phyloP scores from a whole-genome alignment of 1,139 yeast species.

The Scheffersomyces cryptocercus region DNA sequence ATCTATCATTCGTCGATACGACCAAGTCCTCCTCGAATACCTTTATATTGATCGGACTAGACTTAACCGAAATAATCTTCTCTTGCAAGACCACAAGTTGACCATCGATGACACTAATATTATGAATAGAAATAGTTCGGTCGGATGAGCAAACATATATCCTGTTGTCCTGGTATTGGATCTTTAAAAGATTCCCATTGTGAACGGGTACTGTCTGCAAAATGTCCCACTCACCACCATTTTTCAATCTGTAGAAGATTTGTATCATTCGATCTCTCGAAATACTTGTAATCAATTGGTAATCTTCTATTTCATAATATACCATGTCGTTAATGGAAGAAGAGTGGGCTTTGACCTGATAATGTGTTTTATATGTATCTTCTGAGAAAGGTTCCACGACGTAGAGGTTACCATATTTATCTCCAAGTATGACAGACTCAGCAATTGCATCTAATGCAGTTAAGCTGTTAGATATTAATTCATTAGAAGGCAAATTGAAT shows the following conservation, averaged over 20 bases:
- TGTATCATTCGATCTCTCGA: conserved; percentile 68
- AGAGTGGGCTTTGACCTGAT: conserved; percentile 47
- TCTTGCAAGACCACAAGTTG: conserved; percentile 30
- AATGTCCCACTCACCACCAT: conserved; percentile 42
- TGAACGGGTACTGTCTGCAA: conserved; percentile 59
- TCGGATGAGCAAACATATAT: conserved; percentile 61
- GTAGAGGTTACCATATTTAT: conserved; percentile 45
- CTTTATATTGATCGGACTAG: conserved; percentile 45
- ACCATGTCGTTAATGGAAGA: conserved; percentile 48
- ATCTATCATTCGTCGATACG: conserved; percentile 56
- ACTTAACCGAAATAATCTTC: conserved; percentile 50
- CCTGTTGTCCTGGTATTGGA: conserved; percentile 28
- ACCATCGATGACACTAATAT: conserved; percentile 23
- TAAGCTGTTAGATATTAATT: conserved; percentile 26
- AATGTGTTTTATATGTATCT: conserved; percentile 11
- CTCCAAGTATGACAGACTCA: conserved; percentile 40
- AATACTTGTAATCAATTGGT: conserved; percentile 40
- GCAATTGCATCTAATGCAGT: conserved; percentile 28
- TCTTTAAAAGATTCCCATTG: conserved; percentile 51
- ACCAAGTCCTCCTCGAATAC: conserved; percentile 37
- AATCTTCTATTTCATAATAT: conserved; percentile 24
- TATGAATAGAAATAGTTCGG: conserved; percentile 56
- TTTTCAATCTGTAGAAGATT: conserved; percentile 31
- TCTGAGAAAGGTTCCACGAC: conserved; percentile 16
- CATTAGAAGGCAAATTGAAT: conserved; percentile 26